Evolutionary conservation across 495 filamentous ascomycete genomes (phyloP).

Genomic region (Penicillium atrosanguineum): DNA sequence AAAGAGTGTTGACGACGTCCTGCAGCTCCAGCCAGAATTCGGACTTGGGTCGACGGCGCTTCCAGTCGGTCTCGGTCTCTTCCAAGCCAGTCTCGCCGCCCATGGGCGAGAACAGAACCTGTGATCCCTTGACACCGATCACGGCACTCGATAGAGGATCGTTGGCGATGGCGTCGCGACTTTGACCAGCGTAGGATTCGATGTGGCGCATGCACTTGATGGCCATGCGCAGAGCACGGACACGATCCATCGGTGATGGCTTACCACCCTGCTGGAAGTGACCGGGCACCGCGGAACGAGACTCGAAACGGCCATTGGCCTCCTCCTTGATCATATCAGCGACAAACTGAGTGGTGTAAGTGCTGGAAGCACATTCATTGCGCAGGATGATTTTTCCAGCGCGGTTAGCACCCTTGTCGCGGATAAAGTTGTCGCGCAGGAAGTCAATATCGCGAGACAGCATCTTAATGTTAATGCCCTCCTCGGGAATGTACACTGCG

Average conservation of each 20-base stretch:
- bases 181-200: constrained; percentile 67
- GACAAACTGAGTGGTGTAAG: constrained; percentile 89
- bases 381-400: constrained; percentile 92
- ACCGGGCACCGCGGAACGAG: constrained; percentile 88
- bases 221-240: constrained; percentile 85
- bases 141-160: constrained; percentile 72
- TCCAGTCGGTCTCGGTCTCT: constrained; percentile 89
- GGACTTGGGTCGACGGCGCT: constrained; percentile 74
- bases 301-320: constrained; percentile 87
- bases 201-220: constrained; percentile 89
- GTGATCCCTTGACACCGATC: constrained; percentile 89
- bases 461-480: constrained; percentile 93
- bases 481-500: constrained; percentile 97
- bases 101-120: constrained; percentile 83
- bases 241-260: constrained; percentile 93
- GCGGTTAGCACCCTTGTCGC: constrained; percentile 84
- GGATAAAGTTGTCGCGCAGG: constrained; percentile 78
- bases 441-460: constrained; percentile 87
- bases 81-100: constrained; percentile 61
- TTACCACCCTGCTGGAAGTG: constrained; percentile 97
- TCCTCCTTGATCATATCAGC: constrained; percentile 95
- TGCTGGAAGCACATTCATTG: constrained; percentile 87
- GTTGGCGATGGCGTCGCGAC: constrained; percentile 63
- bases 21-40: constrained; percentile 86
- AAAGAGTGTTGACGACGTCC: constrained; percentile 78